Base-by-base conservation (phyloP, 345 rosid genomes). In the Citrus medica region DNA sequence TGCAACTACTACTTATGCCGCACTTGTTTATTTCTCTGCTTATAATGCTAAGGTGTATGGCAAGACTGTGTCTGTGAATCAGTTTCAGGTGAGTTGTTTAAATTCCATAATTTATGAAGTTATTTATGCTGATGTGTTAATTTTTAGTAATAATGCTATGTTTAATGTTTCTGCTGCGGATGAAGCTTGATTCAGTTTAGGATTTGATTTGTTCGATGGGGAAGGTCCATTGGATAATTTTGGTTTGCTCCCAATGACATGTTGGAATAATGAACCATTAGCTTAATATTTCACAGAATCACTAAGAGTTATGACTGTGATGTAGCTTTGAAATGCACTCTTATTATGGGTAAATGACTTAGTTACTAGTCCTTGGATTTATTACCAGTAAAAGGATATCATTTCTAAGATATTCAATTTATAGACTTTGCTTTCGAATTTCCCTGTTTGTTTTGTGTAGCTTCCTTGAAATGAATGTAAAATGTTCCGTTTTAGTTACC, bases 21-120 rank as follows among this genome's bases (percentile, higher is more conserved):
- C 98, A 7, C 91, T 97, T 80, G 93, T 94, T 58, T 86, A 92
- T 85, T 97, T 85, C 90, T 97, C 98, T 1, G 92, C 98, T 56
- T 97, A 94, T 73, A 90, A 30, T 81, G 86, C 90, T 59, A 97
- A 93, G 86, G 96, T 90, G 84, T 92, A 76, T 73, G 99, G 99
- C 68, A 97, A 94, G 90, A 89, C 91, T 66, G 87, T 90, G n/a
- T 89, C 94, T 28, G 79, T 91, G 77, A 97, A 97, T 83, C 99
- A 97, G 65, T 97, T 97, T 82, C 99, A 97, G 99, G 98, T 93
- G 67, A 62, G 55, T 61, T 62, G 19, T 28, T 28, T 38, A 37
- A 59, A 17, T 73, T 71, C 5, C 9, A 33, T 19, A 66, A 27
- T 27, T 58, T 58, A 28, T 22, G 14, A 33, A 14, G n/a, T 58